Conservation (phyloP, 176 grass and related monocot genomes). For the Lolium multiflorum region DNA sequence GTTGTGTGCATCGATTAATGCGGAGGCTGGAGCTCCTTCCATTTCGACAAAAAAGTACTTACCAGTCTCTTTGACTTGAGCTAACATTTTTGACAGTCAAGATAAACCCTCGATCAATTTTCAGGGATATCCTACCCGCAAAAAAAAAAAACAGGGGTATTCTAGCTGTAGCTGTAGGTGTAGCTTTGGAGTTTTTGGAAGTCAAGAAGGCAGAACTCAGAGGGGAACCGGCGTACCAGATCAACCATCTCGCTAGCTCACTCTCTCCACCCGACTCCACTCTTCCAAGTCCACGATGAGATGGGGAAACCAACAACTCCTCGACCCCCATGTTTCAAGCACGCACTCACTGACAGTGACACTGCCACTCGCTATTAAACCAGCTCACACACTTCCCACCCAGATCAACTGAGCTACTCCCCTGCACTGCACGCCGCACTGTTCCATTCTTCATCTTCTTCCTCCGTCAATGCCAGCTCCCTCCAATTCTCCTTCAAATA, state of each 20-base stretch:
- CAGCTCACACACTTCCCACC: conserved; percentile 13
- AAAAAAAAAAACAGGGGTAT: too few species aligned
- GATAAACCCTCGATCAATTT: too few species aligned
- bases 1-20: too few species aligned
- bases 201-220: background rate
- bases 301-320: conserved; percentile 44
- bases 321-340: conserved; percentile 16
- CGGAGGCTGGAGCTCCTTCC: too few species aligned
- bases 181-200: background rate
- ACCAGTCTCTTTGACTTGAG: too few species aligned
- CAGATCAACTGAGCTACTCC: background rate
- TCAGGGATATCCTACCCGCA: too few species aligned
- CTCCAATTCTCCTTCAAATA: background rate
- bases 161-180: too few species aligned
- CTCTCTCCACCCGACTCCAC: background rate
- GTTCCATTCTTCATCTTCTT: conserved; percentile 31
- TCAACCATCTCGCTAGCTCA: conserved; percentile 33
- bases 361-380: conserved; percentile 37
- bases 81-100: too few species aligned
- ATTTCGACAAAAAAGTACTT: too few species aligned
- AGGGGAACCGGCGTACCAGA: conserved; percentile 25
- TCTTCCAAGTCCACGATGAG: conserved; percentile 6
- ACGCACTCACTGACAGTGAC: background rate
- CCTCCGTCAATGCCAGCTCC: background rate
- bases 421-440: background rate